These are phyloP conservation scores for Phellopilus nigrolimitatus DNA, from an alignment of 1,284 basidiomycete genomes.

Conservation along the genomic window DNA sequence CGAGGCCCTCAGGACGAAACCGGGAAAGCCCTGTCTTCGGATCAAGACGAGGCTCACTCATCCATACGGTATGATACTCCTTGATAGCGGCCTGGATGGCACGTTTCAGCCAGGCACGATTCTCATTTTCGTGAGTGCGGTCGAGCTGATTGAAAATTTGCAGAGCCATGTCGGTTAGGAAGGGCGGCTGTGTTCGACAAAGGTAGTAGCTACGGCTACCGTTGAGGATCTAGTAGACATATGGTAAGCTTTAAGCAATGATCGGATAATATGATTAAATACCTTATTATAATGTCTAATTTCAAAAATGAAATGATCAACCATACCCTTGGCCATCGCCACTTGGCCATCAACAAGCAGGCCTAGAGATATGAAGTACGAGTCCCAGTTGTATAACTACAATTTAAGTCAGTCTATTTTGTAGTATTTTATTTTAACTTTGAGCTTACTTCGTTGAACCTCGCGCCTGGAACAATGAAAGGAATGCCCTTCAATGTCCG, in stretches of 20 bases:
- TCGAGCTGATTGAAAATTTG: slow-evolving; percentile 97
- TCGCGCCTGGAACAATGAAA: slow-evolving; percentile 95
- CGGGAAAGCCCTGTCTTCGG: slow-evolving; percentile 90
- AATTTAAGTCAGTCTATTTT: slow-evolving; percentile 4
- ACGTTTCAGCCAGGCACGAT: slow-evolving; percentile 89
- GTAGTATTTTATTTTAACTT: slow-evolving; percentile 8
- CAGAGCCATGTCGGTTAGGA: slow-evolving; percentile 97
- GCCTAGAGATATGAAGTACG: slow-evolving; percentile 92
- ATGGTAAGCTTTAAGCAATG: slow-evolving; percentile 26
- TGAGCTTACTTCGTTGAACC: slow-evolving; percentile 87
- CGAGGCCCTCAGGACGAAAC: slow-evolving; percentile 90
- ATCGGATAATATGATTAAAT: too few species aligned
- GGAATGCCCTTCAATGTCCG: slow-evolving; percentile 88
- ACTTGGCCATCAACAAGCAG: slow-evolving; percentile 93
- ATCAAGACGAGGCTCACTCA: slow-evolving; percentile 89
- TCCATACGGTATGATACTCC: slow-evolving; percentile 98
- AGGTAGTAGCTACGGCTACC: slow-evolving; percentile 87
- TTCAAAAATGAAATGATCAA: slow-evolving; percentile 98
- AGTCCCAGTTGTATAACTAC: slow-evolving; percentile 91
- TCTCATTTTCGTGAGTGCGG: slow-evolving; percentile 74
- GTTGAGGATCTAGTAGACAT: slow-evolving; percentile 49
- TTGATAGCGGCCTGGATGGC: slow-evolving; percentile 97
- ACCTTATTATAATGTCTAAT: slow-evolving; percentile 94
- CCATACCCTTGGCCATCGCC: slow-evolving; percentile 93
- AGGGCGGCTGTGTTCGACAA: slow-evolving; percentile 93